These are phyloP conservation scores for Solanum lycopersicoides DNA, from an alignment of 257 asterid species.

Conservation along the genomic window DNA sequence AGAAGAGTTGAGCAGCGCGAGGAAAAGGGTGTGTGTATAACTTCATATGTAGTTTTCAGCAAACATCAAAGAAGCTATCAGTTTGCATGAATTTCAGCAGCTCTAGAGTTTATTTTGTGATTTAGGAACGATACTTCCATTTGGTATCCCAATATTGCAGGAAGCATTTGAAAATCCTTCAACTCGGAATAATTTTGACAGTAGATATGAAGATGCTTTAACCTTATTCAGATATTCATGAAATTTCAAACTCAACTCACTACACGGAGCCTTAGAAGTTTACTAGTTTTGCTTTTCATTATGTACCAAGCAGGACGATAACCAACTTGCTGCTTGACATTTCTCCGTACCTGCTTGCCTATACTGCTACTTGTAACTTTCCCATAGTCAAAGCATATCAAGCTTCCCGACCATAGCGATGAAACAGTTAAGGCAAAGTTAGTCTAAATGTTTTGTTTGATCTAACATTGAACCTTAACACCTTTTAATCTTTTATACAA, in stretches of 20 bases:
- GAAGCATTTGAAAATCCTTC: background rate
- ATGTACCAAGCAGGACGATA: background rate
- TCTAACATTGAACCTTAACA: background rate
- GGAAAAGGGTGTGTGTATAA: background rate
- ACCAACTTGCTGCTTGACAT: background rate
- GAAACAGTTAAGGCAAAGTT: background rate
- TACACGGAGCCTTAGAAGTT: background rate
- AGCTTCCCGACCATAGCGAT: background rate
- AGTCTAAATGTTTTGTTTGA: background rate
- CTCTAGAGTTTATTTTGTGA: background rate
- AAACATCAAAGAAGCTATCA: background rate
- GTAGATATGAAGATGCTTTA: background rate
- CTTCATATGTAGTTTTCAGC: background rate
- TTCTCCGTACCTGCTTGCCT: background rate
- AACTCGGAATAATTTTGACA: background rate
- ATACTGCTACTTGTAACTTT: background rate
- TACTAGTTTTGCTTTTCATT: background rate
- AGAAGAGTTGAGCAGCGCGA: background rate
- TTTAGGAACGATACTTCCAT: background rate
- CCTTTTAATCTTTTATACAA: background rate
- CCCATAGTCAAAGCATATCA: background rate
- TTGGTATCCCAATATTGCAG: background rate
- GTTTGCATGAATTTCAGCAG: background rate
- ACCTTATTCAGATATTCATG: background rate
- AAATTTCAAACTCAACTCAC: background rate